Base-by-base conservation (phyloP, 768 basidiomycete genomes). In the Rhizopogon sp. region DNA sequence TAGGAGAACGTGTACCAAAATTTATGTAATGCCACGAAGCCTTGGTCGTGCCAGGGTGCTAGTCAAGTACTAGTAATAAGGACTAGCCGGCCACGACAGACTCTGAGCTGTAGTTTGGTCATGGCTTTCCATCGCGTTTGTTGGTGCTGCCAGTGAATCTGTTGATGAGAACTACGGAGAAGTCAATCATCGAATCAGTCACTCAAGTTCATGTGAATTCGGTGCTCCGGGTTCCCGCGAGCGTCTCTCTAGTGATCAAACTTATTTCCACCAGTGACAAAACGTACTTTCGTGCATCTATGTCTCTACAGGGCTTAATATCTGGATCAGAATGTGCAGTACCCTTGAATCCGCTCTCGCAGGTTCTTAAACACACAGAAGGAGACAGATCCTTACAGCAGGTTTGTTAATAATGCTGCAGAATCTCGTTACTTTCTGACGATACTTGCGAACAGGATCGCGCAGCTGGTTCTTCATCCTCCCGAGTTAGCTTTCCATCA, bases 321-420 rank as follows among this genome's bases (percentile, higher is more conserved):
- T 93, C 91, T 56, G 94, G 93, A 55, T 81, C 93, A 43, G 96
- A 98, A 72, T 97, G 94, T 70, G 88, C 87, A 11, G 80, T 85
- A 17, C 76, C 85, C 1, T 78, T 87, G 47, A 98, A 97, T 66
- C 94, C 95, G 2, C 76, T 98, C 25, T 84, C 90, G 2, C 88
- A 92, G 62, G 87, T 98, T 25, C 77, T 94, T 51, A 96, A 97
- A 68, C 89, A 96, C 64, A 83, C 91, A 8, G 91, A 93, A 55
- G 85, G 83, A 1, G 94, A 97, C 72, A 83, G 88, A 53, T 93
- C 90, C 68, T 68, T 96, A 29, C 93, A 95, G 64, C 85, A 90
- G 75, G 93, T 90, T 61, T 56, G 79, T 70, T 5, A 20, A 20
- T 11, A 47, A 17, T 46, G 20, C n/a, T 7, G 8, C 31, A 11